phyloP scores from a whole-genome alignment of 495 filamentous ascomycete genomes.

The Tuber umbilicatum region DNA sequence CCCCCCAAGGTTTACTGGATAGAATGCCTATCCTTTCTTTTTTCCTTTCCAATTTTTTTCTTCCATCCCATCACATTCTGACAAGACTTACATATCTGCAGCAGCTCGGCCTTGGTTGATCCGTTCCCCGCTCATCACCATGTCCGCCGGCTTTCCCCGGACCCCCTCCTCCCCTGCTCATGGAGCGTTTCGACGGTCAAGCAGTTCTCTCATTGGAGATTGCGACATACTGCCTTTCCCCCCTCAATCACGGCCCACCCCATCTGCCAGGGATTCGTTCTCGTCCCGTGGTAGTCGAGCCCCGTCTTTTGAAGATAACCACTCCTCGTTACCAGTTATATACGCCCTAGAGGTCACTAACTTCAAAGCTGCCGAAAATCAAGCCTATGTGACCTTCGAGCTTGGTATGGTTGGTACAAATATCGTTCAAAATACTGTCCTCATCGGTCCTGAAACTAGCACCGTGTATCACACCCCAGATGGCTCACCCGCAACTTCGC shows the following conservation, averaged over 20 bases:
- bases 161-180: neutral
- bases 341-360: neutral
- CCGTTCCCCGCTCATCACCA: constrained; percentile 1
- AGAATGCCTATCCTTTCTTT: neutral
- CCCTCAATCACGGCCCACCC: neutral
- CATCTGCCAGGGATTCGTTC: neutral
- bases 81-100: neutral
- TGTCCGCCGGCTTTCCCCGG: neutral
- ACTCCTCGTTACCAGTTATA: neutral
- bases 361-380: neutral
- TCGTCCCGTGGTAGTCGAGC: neutral
- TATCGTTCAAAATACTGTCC: constrained; percentile 13
- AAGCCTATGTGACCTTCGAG: neutral
- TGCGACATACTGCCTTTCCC: neutral
- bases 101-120: neutral
- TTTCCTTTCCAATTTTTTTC: neutral
- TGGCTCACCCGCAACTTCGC: neutral
- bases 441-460: constrained; percentile 15
- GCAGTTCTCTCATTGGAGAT: neutral
- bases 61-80: neutral
- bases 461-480: constrained; percentile 7
- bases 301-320: neutral
- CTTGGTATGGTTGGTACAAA: neutral
- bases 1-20: neutral
- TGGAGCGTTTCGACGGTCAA: neutral